Evolutionary conservation across 176 grass and related monocot genomes (phyloP), one percentile per base, ranked within the genome.

Genomic region (Aegilops tauschii): DNA sequence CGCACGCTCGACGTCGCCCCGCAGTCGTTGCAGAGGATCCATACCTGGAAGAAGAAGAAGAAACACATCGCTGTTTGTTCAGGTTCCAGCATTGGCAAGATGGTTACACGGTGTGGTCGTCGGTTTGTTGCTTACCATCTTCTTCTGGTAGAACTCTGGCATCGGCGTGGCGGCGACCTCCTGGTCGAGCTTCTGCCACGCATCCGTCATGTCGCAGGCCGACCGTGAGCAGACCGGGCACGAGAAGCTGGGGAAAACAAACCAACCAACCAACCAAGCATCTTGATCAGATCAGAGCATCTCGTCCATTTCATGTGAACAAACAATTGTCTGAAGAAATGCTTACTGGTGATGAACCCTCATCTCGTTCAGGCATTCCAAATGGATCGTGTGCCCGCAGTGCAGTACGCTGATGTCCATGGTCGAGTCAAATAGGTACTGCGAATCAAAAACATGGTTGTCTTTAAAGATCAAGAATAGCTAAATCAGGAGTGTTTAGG

Each of bases 1-100:
- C 63, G 88, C 47, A 98, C 86, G 28, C 77, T 93, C 18, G 88
- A 92, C 61, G 73, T 95, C 83, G 25, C 63, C 68, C 91, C 90
- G 37, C 93, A 95, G 58, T 98, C 93, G 69, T 98, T 98, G 88
- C 96, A 95, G 9, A 98, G 88, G 73, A 95, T 95, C 93, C 89
- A 93, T n/a, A 95, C 69, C 93, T 98, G 65, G 11, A 85, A 76
- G 14, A 47, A 47, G 18, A 76, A 23, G n/a, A 82, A 47, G 29
- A 32, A 42, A 9, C 27, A 62, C 50, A 5, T 1, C 9, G 21
- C 54, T 17, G 12, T 28, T 28, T 63, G 27, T 80, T 79, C 75
- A 88, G 83, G 25, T 59, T 80, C 8, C 28, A 45, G 16, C 6
- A 21, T 59, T 21, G 18, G 56, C 56, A 59, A 59, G 18, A 21